These are phyloP conservation scores for Saccharomyces uvarum DNA, from an alignment of 1,139 yeast species.

Conservation along the genomic window DNA sequence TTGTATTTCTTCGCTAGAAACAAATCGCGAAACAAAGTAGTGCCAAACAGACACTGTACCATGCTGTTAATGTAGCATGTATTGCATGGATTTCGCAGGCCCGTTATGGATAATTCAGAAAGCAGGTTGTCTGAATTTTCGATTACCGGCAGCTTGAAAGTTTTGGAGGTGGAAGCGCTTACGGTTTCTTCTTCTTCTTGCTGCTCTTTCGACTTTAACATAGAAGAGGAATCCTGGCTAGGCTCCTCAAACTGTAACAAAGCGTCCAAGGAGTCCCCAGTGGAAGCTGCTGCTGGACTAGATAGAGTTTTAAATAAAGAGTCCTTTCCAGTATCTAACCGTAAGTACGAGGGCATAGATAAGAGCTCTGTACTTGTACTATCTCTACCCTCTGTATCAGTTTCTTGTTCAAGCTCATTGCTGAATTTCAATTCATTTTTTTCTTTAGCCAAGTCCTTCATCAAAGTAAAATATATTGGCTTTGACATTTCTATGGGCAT, in stretches of 20 bases:
- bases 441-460: not conserved
- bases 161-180: not conserved
- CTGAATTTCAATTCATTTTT: not conserved
- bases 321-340: not conserved
- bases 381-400: not conserved
- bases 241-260: not conserved
- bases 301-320: not conserved
- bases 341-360: not conserved
- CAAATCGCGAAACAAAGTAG: slow-evolving; percentile 37
- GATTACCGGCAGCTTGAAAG: not conserved
- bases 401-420: not conserved
- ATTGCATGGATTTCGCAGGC: slow-evolving; percentile 56
- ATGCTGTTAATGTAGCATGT: slow-evolving; percentile 65
- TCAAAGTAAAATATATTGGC: not conserved
- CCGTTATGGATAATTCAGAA: slow-evolving; percentile 42
- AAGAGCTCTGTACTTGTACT: not conserved
- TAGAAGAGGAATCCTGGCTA: not conserved
- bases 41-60: slow-evolving; percentile 53
- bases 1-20: slow-evolving; percentile 39
- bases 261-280: not conserved
- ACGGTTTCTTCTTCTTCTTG: not conserved
- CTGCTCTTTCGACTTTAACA: not conserved
- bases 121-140: not conserved
- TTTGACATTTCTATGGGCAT: not conserved
- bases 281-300: not conserved